phyloP scores from a whole-genome alignment of 768 basidiomycete species.

The Russula sp. region DNA sequence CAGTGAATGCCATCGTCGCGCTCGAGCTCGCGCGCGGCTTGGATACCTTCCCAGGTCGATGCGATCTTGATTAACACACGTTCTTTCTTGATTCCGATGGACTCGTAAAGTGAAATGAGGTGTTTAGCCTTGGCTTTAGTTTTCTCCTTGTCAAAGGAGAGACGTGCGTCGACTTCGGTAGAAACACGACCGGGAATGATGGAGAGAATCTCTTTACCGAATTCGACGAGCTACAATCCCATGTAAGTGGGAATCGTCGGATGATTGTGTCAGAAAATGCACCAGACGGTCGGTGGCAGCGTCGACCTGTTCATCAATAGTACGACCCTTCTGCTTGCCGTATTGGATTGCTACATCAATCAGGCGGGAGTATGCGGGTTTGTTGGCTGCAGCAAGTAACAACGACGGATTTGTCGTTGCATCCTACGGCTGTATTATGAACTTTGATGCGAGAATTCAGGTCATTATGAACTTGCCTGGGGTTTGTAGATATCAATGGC shows the following conservation, averaged over 20 bases:
- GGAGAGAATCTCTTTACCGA: slow-evolving; percentile 89
- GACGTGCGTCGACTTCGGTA: slow-evolving; percentile 96
- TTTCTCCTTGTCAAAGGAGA: slow-evolving; percentile 91
- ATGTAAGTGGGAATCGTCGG: background rate
- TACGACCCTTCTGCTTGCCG: slow-evolving; percentile 76
- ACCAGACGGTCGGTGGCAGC: slow-evolving; percentile 87
- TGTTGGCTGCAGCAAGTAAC: slow-evolving; percentile 89
- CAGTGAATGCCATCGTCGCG: slow-evolving; percentile 91
- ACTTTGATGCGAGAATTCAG: background rate
- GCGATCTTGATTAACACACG: slow-evolving; percentile 99
- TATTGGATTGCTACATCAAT: slow-evolving; percentile 68
- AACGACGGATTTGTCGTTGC: slow-evolving; percentile 97
- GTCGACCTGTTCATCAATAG: slow-evolving; percentile 66
- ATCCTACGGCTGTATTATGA: slow-evolving; percentile 45
- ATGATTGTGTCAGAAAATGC: slow-evolving; percentile 26
- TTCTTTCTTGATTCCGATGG: slow-evolving; percentile 88
- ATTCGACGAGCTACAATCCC: slow-evolving; percentile 76
- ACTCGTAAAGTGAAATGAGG: slow-evolving; percentile 90
- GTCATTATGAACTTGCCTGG: slow-evolving; percentile 42
- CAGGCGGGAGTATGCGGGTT: slow-evolving; percentile 74
- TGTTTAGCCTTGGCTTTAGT: slow-evolving; percentile 88
- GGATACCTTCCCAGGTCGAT: slow-evolving; percentile 99
- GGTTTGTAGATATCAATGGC: slow-evolving; percentile 97
- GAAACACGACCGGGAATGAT: slow-evolving; percentile 99
- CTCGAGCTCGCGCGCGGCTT: slow-evolving; percentile 96